Evolutionary conservation across 1,139 yeast species (phyloP).

Genomic region (Zygosaccharomyces sapae): DNA sequence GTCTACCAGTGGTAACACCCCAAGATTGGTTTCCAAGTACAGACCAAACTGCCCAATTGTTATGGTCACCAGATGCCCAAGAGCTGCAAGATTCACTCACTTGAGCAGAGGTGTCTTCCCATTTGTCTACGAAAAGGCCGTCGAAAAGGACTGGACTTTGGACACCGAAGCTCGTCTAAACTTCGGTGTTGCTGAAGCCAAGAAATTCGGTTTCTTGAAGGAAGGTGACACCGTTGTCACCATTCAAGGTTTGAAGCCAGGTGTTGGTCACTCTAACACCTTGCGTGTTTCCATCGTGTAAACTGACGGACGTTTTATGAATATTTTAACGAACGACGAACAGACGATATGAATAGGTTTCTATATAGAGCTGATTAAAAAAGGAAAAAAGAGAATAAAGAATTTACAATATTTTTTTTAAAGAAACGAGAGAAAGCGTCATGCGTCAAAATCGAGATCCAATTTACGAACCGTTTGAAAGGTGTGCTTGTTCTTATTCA

Average conservation of each 20-base stretch:
- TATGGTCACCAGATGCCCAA: conserved; percentile 94
- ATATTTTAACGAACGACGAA: conserved; percentile 9
- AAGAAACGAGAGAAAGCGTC: background rate
- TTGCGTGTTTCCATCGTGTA: conserved; percentile 62
- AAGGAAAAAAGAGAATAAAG: background rate
- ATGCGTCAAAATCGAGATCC: conserved; percentile 26
- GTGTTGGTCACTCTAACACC: conserved; percentile 98
- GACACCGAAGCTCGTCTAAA: conserved; percentile 94
- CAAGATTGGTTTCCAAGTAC: conserved; percentile 94
- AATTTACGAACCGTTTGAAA: conserved; percentile 24
- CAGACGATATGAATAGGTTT: conserved; percentile 11
- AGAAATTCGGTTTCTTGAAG: conserved; percentile 76
- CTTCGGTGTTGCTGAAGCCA: conserved; percentile 91
- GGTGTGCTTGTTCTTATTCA: conserved; percentile 27
- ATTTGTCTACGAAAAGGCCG: conserved; percentile 68
- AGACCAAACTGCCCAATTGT: conserved; percentile 96
- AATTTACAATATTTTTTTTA: background rate
- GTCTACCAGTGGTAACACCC: conserved; percentile 91
- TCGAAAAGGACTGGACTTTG: conserved; percentile 85
- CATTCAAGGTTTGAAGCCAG: conserved; percentile 98
- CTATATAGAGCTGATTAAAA: conserved; percentile 8
- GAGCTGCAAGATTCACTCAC: conserved; percentile 92
- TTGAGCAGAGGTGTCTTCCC: conserved; percentile 99
- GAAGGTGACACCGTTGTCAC: conserved; percentile 90
- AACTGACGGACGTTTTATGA: conserved; percentile 10